Conservation (phyloP, 805 yeast species). For the Candida vaughaniae region DNA sequence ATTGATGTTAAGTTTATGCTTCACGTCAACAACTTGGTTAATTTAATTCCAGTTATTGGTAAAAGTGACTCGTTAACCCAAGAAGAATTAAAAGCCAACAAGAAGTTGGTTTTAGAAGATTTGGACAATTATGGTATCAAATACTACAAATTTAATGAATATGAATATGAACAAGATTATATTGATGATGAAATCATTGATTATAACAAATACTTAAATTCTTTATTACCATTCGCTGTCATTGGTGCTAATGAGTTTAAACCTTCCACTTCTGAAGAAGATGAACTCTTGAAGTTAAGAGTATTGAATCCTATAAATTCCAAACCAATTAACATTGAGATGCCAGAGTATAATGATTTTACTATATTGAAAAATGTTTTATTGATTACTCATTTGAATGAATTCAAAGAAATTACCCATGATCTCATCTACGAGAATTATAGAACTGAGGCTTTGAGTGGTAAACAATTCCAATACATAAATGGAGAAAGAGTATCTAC, state of each 20-base stretch:
- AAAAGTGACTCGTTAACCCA: slow-evolving; percentile 45
- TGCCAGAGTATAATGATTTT: slow-evolving; percentile 77
- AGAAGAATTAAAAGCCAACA: slow-evolving; percentile 59
- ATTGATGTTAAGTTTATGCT: slow-evolving; percentile 43
- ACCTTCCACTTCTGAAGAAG: slow-evolving; percentile 36
- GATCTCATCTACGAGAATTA: slow-evolving; percentile 85
- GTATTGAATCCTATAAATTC: slow-evolving; percentile 49
- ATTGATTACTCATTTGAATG: slow-evolving; percentile 80
- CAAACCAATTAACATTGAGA: slow-evolving; percentile 58
- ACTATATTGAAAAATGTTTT: slow-evolving; percentile 75
- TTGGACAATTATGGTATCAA: slow-evolving; percentile 69
- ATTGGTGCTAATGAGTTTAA: slow-evolving; percentile 68
- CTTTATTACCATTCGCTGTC: slow-evolving; percentile 64
- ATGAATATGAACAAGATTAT: slow-evolving; percentile 49
- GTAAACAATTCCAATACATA: slow-evolving; percentile 48
- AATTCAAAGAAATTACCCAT: slow-evolving; percentile 85
- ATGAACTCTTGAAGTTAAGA: slow-evolving; percentile 52
- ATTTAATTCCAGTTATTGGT: slow-evolving; percentile 43
- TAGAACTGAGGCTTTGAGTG: slow-evolving; percentile 81
- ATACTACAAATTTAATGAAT: slow-evolving; percentile 67
- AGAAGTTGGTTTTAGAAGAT: slow-evolving; percentile 73
- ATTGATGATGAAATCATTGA: slow-evolving; percentile 64
- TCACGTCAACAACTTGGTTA: slow-evolving; percentile 42
- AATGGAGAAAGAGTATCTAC: slow-evolving; percentile 13
- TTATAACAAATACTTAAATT: slow-evolving; percentile 63